Evolutionary conservation across 768 basidiomycete species (phyloP), one percentile per base, ranked within the genome.

Genomic region (Boletus rex-veris): DNA sequence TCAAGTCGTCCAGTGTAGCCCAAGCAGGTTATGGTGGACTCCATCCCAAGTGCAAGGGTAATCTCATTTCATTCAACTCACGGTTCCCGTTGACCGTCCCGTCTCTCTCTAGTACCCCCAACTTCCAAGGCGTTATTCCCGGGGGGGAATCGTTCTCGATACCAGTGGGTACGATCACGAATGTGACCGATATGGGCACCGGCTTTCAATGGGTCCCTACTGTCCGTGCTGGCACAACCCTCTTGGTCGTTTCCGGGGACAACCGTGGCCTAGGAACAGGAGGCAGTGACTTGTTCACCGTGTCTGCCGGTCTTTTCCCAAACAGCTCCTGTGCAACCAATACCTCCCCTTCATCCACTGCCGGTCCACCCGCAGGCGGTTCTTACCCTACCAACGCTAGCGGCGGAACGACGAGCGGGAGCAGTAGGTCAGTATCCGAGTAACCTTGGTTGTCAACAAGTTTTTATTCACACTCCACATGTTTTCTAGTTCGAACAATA

Each of bases 71-170:
- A 15, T 38, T n/a, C 35, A 5, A n/a, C 8, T 30, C 39, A 10
- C 16, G 45, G 36, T 48, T 40, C n/a, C 31, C 33, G 15, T 30
- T 54, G 57, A 43, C 26, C 28, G 12, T n/a, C 46, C 26, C 35
- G 40, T 21, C 1, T 44, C 7, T 38, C 31, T 48, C 24, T 54
- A 87, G 87, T 15, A 80, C 64, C 1, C 77, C 82, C n/a, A 77
- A 67, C 33, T 88, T 89, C 65, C 73, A 81, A 24, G 88, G 88
- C 4, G 75, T 90, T 40, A 90, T 92, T 31, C 90, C 90, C 1
- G 90, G 90, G 1, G 90, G 90, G 12, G 74, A 88, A 48, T 88
- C 88, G 0, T 89, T 91, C 64, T 60, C 74, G 7, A 79, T 92
- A 42, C 85, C 86, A 2, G 55, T 77, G 57, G 75, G 75, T 12